Conservation (phyloP, 1,284 basidiomycete genomes). For the Ceratobasidium sp. region DNA sequence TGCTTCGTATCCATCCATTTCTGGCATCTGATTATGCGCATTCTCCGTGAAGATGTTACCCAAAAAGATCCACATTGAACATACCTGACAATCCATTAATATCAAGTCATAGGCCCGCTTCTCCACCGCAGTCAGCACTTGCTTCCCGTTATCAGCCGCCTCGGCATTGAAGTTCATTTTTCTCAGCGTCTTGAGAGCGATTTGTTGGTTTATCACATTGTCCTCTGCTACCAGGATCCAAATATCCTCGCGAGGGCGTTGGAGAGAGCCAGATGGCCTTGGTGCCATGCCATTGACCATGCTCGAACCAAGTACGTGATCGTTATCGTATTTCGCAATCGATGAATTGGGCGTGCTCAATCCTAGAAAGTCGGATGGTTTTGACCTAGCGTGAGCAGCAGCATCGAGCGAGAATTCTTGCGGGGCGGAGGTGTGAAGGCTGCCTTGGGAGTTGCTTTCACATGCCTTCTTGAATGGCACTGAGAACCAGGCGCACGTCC, state of each 20-base stretch:
- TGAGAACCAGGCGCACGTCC: slow-evolving; percentile 34
- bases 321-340: not conserved
- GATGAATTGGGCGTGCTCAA: not conserved
- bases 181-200: slow-evolving; percentile 32
- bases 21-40: slow-evolving; percentile 31
- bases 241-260: slow-evolving; percentile 29
- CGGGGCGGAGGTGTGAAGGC: too few species aligned
- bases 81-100: slow-evolving; percentile 31
- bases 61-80: not conserved
- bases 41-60: too few species aligned
- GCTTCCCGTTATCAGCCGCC: slow-evolving; percentile 31
- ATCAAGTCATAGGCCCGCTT: slow-evolving; percentile 21
- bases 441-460: too few species aligned
- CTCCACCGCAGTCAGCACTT: slow-evolving; percentile 24
- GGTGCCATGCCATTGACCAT: slow-evolving; percentile 27
- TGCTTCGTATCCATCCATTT: slow-evolving; percentile 37
- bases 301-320: slow-evolving; percentile 15
- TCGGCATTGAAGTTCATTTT: slow-evolving; percentile 36
- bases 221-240: slow-evolving; percentile 36
- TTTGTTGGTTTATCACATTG: slow-evolving; percentile 30
- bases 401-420: too few species aligned
- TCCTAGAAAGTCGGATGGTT: not conserved
- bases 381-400: not conserved
- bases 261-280: slow-evolving; percentile 12
- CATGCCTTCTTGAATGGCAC: slow-evolving; percentile 26